Evolutionary conservation across 805 yeast species (phyloP).

Genomic region (Ogataea pini): DNA sequence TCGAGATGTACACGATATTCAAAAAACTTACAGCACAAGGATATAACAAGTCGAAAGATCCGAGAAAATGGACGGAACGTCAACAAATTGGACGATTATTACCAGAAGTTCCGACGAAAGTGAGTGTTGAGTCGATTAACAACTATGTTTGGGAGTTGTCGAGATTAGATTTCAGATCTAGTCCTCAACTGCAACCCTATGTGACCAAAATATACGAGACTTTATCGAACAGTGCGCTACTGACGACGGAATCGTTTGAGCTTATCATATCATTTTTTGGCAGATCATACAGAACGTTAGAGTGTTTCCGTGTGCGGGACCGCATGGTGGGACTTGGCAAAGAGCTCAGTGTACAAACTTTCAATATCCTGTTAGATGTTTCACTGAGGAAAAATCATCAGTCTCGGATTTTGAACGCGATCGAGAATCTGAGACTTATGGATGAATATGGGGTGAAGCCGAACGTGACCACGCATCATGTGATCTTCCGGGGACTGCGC

Average conservation of each 20-base stretch:
- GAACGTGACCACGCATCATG: constrained; percentile 13
- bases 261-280: constrained; percentile 15
- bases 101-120: constrained; percentile 12
- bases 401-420: constrained; percentile 7
- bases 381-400: constrained; percentile 15
- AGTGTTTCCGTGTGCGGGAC: constrained; percentile 15
- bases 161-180: constrained; percentile 5
- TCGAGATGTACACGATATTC: constrained; percentile 7
- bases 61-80: constrained; percentile 5
- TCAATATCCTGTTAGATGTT: constrained; percentile 14
- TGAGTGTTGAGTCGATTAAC: constrained; percentile 8
- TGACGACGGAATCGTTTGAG: constrained; percentile 13
- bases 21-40: constrained; percentile 8
- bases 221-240: constrained; percentile 9
- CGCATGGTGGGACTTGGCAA: constrained; percentile 14
- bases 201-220: constrained; percentile 12
- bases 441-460: constrained; percentile 7
- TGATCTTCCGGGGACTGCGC: constrained; percentile 16
- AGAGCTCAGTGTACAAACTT: constrained; percentile 13
- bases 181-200: constrained; percentile 6
- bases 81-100: constrained; percentile 4
- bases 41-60: constrained; percentile 1
- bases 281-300: constrained; percentile 13
- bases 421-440: constrained; percentile 13
- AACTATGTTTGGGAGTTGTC: constrained; percentile 11